Percentiles rank a stretch among this genome's conserved stretches.
Conservation (phyloP, 1,284 basidiomycete genomes). For the Rhodotorula sp. region DNA sequence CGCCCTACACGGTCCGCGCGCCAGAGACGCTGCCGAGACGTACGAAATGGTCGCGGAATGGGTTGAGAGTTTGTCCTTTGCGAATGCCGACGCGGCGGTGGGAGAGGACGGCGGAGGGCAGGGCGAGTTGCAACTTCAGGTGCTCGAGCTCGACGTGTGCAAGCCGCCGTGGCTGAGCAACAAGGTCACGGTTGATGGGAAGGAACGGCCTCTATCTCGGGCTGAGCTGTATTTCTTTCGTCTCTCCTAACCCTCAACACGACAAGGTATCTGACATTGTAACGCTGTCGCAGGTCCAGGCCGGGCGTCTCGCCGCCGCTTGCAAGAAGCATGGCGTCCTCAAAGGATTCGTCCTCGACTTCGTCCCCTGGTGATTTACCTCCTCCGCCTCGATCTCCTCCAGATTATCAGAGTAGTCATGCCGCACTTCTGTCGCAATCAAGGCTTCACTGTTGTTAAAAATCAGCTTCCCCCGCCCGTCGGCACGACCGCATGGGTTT, state of each 20-base stretch:
- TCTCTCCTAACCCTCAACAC: background rate
- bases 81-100: background rate
- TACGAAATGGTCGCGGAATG: background rate
- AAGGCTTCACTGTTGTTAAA: no score
- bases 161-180: no score
- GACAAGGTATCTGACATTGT: background rate
- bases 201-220: no score
- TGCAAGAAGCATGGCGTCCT: background rate
- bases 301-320: background rate
- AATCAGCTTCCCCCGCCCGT: no score
- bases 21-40: background rate
- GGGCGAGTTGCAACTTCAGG: background rate
- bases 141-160: background rate
- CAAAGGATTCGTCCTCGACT: background rate
- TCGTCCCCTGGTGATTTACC: no score
- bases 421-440: no score
- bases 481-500: no score
- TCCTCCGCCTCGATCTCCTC: no score
- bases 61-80: background rate
- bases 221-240: background rate
- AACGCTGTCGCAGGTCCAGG: background rate
- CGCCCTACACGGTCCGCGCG: background rate
- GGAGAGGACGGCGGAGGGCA: background rate
- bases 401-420: no score
- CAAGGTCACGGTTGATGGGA: no score